These are phyloP conservation scores for Monilinia polystroma DNA, from an alignment of 2,329 filamentous ascomycete species.

Conservation along the genomic window DNA sequence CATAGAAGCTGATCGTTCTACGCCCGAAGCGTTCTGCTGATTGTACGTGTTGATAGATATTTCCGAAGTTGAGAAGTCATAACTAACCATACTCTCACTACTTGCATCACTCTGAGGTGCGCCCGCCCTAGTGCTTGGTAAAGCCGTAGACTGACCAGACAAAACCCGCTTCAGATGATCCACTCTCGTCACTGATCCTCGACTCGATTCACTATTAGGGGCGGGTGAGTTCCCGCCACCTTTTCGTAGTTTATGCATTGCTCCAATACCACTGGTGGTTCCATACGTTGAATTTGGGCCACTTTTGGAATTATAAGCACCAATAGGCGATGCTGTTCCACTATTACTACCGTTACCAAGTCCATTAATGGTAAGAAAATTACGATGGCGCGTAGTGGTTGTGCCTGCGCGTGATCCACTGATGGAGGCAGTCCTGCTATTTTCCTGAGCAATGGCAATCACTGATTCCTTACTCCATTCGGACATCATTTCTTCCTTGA, in stretches of 20 bases:
- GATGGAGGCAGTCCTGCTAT: conserved; percentile 70
- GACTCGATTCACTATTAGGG: conserved; percentile 45
- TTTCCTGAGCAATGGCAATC: conserved; percentile 65
- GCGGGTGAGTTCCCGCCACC: conserved; percentile 52
- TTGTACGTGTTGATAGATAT: conserved; percentile 53
- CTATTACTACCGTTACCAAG: conserved; percentile 45
- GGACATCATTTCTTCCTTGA: conserved; percentile 73
- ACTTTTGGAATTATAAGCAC: conserved; percentile 37
- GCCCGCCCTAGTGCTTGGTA: conserved; percentile 43
- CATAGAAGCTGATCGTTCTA: conserved; percentile 35
- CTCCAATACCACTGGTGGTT: conserved; percentile 39
- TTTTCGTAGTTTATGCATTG: conserved; percentile 51
- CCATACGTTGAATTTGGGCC: conserved; percentile 38
- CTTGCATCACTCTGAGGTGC: conserved; percentile 52
- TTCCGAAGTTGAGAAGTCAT: conserved; percentile 66
- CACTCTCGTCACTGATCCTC: conserved; percentile 57
- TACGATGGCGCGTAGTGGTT: conserved; percentile 45
- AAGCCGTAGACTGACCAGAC: conserved; percentile 48
- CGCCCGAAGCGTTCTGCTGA: conserved; percentile 26
- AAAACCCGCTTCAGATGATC: conserved; percentile 64
- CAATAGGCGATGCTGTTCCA: conserved; percentile 47
- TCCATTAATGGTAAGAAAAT: conserved; percentile 60
- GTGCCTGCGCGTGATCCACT: conserved; percentile 71
- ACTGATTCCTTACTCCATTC: conserved; percentile 79
- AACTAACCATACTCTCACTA: conserved; percentile 69